phyloP scores from a whole-genome alignment of 1,284 basidiomycete genomes.

The Leccinum subrobustum region DNA sequence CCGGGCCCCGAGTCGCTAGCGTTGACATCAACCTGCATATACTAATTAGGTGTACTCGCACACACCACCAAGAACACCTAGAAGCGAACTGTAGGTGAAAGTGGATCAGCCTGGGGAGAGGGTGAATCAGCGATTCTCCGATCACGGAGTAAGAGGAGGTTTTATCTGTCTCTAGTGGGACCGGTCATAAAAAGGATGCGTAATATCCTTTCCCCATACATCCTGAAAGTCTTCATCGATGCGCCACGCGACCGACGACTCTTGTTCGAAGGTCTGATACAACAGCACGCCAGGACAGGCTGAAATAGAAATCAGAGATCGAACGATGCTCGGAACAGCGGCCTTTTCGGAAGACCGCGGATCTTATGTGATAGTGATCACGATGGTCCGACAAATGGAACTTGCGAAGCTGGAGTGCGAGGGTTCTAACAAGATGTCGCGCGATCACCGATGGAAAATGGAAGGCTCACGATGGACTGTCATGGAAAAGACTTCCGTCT shows the following conservation, averaged over 20 bases:
- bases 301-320: slow-evolving; percentile 75
- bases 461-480: slow-evolving; percentile 32
- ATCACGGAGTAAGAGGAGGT: background rate
- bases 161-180: background rate
- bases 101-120: background rate
- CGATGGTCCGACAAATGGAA: slow-evolving; percentile 75
- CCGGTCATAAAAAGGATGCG: background rate
- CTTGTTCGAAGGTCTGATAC: background rate
- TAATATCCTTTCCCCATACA: background rate
- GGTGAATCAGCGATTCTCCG: background rate
- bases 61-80: background rate
- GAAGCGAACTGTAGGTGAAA: background rate
- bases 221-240: background rate
- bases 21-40: background rate
- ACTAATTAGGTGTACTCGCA: background rate
- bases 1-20: background rate
- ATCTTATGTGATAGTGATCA: slow-evolving; percentile 61
- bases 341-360: slow-evolving; percentile 72
- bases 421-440: slow-evolving; percentile 46
- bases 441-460: slow-evolving; percentile 41
- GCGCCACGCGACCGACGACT: background rate
- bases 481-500: slow-evolving; percentile 58
- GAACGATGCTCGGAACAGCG: slow-evolving; percentile 76
- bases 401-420: slow-evolving; percentile 37
- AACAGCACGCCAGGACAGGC: slow-evolving; percentile 48